These are phyloP conservation scores for Vitis rotundifolia DNA, from an alignment of 164 flowering plant species.

Conservation along the genomic window DNA sequence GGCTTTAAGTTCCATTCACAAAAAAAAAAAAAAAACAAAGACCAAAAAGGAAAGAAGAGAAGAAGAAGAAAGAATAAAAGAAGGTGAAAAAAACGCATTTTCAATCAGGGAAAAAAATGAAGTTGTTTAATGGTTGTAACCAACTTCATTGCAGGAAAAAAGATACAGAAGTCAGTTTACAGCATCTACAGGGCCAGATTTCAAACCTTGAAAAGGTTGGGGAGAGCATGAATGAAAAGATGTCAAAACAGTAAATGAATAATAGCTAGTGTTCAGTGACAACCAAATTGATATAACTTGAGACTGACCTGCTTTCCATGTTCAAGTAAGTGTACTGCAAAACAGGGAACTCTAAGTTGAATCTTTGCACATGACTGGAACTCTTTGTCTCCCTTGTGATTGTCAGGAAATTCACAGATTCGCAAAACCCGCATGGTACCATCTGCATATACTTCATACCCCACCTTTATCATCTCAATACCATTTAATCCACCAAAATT, in stretches of 20 bases:
- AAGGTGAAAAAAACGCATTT: no score
- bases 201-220: not conserved
- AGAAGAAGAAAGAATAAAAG: no score
- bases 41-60: no score
- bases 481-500: slow-evolving; percentile 28
- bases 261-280: not conserved
- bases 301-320: slow-evolving; percentile 53
- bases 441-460: slow-evolving; percentile 87
- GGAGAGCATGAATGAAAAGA: not conserved
- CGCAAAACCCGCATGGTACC: slow-evolving; percentile 82
- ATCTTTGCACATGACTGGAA: slow-evolving; percentile 47
- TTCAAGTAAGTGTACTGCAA: slow-evolving; percentile 66
- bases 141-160: no score
- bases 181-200: no score
- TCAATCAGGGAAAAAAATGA: no score
- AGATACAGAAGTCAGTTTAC: no score
- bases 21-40: no score
- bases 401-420: slow-evolving; percentile 55
- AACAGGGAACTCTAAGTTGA: slow-evolving; percentile 53
- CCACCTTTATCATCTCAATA: slow-evolving; percentile 52
- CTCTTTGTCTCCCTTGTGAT: slow-evolving; percentile 33
- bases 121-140: no score
- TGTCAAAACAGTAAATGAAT: no score
- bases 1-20: no score
- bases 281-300: not conserved